phyloP scores from a whole-genome alignment of 148 eudicot genomes.

The Dianthus caryophyllus region DNA sequence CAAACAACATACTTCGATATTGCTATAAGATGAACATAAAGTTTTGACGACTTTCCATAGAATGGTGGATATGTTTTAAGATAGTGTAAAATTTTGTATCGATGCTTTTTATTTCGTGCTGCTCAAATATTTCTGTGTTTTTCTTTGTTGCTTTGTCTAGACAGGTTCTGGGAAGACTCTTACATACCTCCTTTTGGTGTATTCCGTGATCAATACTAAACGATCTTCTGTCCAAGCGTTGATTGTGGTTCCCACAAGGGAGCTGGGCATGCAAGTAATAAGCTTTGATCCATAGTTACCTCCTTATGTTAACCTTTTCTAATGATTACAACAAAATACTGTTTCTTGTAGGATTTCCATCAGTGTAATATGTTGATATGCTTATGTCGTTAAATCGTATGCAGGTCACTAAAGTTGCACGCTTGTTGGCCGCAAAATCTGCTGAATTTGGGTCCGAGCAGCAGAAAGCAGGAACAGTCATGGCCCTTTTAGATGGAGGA shows the following conservation, averaged over 20 bases:
- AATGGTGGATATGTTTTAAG: not conserved
- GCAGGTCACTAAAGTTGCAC: constrained; percentile 91
- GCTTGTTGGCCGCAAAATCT: constrained; percentile 63
- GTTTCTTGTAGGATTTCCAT: not conserved
- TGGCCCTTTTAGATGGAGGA: constrained; percentile 99
- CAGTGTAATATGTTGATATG: not conserved
- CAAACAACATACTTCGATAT: not conserved
- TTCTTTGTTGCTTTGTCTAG: constrained; percentile 39
- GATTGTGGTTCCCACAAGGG: constrained; percentile 89
- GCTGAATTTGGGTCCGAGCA: constrained; percentile 35
- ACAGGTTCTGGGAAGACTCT: constrained; percentile 99
- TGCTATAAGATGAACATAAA: not conserved
- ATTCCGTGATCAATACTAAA: constrained; percentile 56
- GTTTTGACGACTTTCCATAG: not conserved
- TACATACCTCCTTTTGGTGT: constrained; percentile 72
- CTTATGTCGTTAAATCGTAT: constrained; percentile 22
- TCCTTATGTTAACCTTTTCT: not conserved
- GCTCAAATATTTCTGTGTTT: constrained; percentile 9
- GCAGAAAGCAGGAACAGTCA: constrained; percentile 61
- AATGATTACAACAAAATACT: not conserved
- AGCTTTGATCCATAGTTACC: not conserved
- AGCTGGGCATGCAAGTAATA: constrained; percentile 94
- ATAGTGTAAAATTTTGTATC: not conserved
- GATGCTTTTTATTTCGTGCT: not conserved
- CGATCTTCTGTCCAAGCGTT: constrained; percentile 85